Evolutionary conservation across 164 flowering plant species (phyloP), one percentile per base, ranked within the genome.

Genomic region (Magnolia officinalis): DNA sequence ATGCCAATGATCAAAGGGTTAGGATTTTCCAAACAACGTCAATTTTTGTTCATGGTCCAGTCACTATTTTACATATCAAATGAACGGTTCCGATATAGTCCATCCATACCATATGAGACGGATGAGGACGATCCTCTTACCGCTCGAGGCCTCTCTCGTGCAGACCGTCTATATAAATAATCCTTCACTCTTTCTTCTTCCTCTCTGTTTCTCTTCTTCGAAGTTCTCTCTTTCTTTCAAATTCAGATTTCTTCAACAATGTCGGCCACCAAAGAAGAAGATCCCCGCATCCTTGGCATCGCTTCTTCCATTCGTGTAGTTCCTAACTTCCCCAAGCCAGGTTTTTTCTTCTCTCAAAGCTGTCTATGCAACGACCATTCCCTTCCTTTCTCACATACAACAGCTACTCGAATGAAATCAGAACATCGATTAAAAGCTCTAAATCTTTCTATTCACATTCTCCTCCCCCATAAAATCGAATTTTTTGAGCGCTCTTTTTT

Each of bases 281-380:
- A 93, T 83, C 89, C 94, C 74, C 93, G 96, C 61, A 83, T 93
- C 81, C 75, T 77, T 63, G 87, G 80, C 82, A 91, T 93, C 86
- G 78, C 87, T 80, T 81, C 89, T 67, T 82, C 78, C 81, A 91
- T 93, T 76, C 89, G 98, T 0, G 96, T 93, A 50, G 90, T 93
- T 67, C 98, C 98, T 37, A 61, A 93, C 83, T 93, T 93, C 73
- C 98, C 98, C 21, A 89, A 90, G 82, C 85, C 89, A 83, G 98
- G 98, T 91, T 75, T 9, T 16, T 18, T 66, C 31, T 37, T 18
- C 8, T 72, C 18, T 76, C 50, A 14, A 4, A 16, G 61, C 61
- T 55, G 2, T 11, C 61, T 37, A 37, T 37, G 6, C 19, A 55
- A 16, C 13, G 61, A 55, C 61, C 61, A 9, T 11, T 55, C 18